Conservation (phyloP, 805 yeast genomes). For the Candida argentea region DNA sequence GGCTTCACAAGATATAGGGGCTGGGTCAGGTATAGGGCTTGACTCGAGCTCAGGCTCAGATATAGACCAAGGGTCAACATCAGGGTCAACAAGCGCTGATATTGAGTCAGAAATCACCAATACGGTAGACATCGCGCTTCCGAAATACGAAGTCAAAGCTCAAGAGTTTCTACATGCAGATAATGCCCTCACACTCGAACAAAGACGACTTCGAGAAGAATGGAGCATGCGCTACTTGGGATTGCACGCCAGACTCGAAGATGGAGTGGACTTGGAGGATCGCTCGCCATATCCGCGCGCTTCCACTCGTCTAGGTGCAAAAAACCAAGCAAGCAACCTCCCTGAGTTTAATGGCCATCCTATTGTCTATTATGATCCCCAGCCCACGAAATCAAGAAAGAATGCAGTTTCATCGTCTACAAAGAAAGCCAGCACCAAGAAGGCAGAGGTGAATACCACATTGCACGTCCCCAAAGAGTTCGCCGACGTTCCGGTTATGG, state of each 20-base stretch:
- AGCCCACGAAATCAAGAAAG: slow-evolving; percentile 8
- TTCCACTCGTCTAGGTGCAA: slow-evolving; percentile 63
- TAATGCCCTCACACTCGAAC: slow-evolving; percentile 23
- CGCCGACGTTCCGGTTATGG: slow-evolving; percentile 28
- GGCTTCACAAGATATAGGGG: too few species aligned
- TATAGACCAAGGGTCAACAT: neutral
- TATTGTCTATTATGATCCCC: slow-evolving; percentile 53
- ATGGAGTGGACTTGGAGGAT: slow-evolving; percentile 67
- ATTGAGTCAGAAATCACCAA: slow-evolving; percentile 1
- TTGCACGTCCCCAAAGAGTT: slow-evolving; percentile 41
- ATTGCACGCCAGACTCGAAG: slow-evolving; percentile 62
- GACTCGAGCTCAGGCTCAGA: neutral
- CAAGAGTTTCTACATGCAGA: slow-evolving; percentile 42
- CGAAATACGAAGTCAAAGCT: slow-evolving; percentile 51
- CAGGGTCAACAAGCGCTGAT: slow-evolving; percentile 3
- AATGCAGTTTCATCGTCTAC: slow-evolving; percentile 4
- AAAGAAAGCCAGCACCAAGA: slow-evolving; percentile 1
- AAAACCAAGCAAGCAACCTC: slow-evolving; percentile 60
- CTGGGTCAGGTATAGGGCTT: too few species aligned
- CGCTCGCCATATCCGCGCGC: slow-evolving; percentile 70
- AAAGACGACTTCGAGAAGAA: slow-evolving; percentile 51
- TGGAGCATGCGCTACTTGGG: slow-evolving; percentile 82
- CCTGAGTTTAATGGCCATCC: slow-evolving; percentile 52
- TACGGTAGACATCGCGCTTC: slow-evolving; percentile 16
- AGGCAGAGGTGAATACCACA: slow-evolving; percentile 7